Conservation (phyloP, 2,329 filamentous ascomycete genomes). For the Aspergillus fijiensis region DNA sequence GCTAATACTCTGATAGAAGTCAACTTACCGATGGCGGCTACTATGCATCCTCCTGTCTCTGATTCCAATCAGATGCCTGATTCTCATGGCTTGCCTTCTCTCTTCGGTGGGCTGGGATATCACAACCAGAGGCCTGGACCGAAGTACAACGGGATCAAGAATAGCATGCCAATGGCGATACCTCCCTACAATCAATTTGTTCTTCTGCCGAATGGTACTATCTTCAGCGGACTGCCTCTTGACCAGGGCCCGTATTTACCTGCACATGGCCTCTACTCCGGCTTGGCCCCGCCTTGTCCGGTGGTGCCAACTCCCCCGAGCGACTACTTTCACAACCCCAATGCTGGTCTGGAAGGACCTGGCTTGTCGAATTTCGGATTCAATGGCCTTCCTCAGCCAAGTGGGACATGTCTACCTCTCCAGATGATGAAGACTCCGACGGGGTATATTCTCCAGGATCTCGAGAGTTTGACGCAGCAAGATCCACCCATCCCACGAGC, state of each 20-base stretch:
- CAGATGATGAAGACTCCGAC: slow-evolving; percentile 49
- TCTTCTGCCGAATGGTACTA: slow-evolving; percentile 33
- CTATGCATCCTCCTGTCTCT: slow-evolving; percentile 6
- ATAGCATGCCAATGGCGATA: slow-evolving; percentile 24
- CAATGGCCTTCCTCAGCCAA: slow-evolving; percentile 63
- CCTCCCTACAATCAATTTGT: slow-evolving; percentile 30
- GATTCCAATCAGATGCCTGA: slow-evolving; percentile 1
- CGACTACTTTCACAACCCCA: slow-evolving; percentile 60
- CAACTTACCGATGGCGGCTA: background rate
- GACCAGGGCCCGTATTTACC: slow-evolving; percentile 38
- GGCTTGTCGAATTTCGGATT: slow-evolving; percentile 50
- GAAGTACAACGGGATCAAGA: slow-evolving; percentile 31
- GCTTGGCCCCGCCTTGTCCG: slow-evolving; percentile 32
- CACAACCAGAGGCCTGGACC: slow-evolving; percentile 29
- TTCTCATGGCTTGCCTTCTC: slow-evolving; percentile 20
- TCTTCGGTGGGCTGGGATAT: slow-evolving; percentile 28
- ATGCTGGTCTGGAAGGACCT: slow-evolving; percentile 57
- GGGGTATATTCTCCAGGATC: slow-evolving; percentile 48
- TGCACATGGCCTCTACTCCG: slow-evolving; percentile 36
- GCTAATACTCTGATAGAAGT: background rate
- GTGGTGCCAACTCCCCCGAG: slow-evolving; percentile 42
- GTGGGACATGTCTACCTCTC: slow-evolving; percentile 36
- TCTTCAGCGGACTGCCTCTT: slow-evolving; percentile 33
- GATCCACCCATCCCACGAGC: slow-evolving; percentile 83
- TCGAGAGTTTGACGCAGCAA: slow-evolving; percentile 68